Conservation (phyloP, 1,139 yeast genomes). For the Ashbya aceris region DNA sequence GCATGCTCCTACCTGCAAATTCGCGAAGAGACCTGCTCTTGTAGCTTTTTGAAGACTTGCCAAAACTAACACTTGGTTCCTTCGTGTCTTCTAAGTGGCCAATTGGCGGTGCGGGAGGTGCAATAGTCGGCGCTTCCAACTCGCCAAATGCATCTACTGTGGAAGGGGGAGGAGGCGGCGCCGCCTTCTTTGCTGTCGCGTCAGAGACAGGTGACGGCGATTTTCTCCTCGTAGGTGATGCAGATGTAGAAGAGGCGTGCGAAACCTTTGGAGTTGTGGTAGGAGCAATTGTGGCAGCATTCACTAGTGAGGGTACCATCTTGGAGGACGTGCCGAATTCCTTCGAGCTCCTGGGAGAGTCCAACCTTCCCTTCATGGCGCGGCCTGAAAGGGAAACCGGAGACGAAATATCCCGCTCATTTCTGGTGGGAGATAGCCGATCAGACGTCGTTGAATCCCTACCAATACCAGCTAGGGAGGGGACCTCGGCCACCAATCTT, state of each 20-base stretch:
- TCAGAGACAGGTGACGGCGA: not conserved
- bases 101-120: too few species aligned
- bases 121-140: too few species aligned
- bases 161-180: slow-evolving; percentile 4
- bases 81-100: too few species aligned
- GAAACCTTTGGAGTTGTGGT: not conserved
- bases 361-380: too few species aligned
- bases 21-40: slow-evolving; percentile 1
- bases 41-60: not conserved
- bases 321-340: too few species aligned
- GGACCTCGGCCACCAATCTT: not conserved
- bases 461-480: not conserved
- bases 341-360: too few species aligned
- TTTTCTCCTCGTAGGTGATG: too few species aligned
- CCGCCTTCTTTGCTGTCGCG: not conserved
- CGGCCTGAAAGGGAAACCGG: not conserved
- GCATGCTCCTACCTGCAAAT: not conserved
- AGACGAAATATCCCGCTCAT: not conserved
- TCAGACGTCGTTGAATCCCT: not conserved
- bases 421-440: not conserved
- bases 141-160: not conserved
- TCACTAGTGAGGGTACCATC: too few species aligned
- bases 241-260: too few species aligned
- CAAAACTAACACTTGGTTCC: too few species aligned
- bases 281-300: not conserved